These are phyloP conservation scores for Suillus lakei DNA, from an alignment of 768 basidiomycete species.

Conservation along the genomic window DNA sequence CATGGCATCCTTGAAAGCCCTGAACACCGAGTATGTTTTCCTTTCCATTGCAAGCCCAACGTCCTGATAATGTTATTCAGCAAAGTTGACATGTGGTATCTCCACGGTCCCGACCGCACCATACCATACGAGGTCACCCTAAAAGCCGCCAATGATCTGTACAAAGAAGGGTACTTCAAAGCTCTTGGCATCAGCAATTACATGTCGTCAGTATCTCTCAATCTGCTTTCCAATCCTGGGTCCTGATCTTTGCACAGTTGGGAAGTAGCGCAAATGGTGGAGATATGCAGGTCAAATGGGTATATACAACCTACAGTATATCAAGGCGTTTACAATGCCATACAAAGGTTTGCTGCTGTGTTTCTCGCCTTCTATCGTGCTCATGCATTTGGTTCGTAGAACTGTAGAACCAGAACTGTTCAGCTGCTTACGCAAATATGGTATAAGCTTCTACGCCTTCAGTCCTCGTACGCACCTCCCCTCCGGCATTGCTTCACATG, in stretches of 20 bases:
- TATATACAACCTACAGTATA: slow-evolving; percentile 33
- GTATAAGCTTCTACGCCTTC: slow-evolving; percentile 39
- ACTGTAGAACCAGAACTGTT: slow-evolving; percentile 18
- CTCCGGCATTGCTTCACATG: not conserved
- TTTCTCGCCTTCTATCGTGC: not conserved
- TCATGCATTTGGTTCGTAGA: not conserved
- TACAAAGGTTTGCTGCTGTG: slow-evolving; percentile 20
- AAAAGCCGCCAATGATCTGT: slow-evolving; percentile 23
- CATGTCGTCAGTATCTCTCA: slow-evolving; percentile 8
- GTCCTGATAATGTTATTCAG: slow-evolving; percentile 7
- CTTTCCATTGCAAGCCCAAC: slow-evolving; percentile 12
- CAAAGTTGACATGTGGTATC: slow-evolving; percentile 14
- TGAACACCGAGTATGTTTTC: slow-evolving; percentile 49
- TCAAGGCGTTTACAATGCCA: slow-evolving; percentile 31
- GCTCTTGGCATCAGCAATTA: slow-evolving; percentile 32
- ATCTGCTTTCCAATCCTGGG: slow-evolving; percentile 20
- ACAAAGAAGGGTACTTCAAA: slow-evolving; percentile 29
- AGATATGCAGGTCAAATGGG: slow-evolving; percentile 28
- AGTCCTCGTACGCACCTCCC: slow-evolving; percentile 31
- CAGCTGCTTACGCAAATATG: slow-evolving; percentile 31
- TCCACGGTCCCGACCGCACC: slow-evolving; percentile 28
- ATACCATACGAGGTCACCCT: slow-evolving; percentile 30
- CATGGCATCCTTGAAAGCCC: slow-evolving; percentile 44
- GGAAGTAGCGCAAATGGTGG: slow-evolving; percentile 41
- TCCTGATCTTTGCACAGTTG: slow-evolving; percentile 17